phyloP scores from a whole-genome alignment of 2,329 filamentous ascomycete genomes.

The Cytospora piceicola region DNA sequence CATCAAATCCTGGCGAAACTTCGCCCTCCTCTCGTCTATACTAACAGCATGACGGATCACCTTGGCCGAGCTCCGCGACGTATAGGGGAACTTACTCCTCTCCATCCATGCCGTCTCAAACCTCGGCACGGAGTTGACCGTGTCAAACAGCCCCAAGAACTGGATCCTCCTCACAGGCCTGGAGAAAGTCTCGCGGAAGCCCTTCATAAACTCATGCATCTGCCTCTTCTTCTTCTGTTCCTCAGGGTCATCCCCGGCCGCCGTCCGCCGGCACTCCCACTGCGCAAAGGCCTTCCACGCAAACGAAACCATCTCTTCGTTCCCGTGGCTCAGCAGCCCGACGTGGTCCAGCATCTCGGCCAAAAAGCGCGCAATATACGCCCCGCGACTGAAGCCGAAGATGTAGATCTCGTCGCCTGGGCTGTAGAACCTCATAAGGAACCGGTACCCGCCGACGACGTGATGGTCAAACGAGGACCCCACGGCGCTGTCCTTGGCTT shows the following conservation, averaged over 20 bases:
- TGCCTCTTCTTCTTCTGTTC: constrained; percentile 55
- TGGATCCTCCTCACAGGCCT: constrained; percentile 73
- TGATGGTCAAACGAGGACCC: constrained; percentile 82
- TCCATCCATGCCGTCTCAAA: constrained; percentile 82
- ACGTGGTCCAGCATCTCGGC: constrained; percentile 87
- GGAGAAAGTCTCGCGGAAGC: constrained; percentile 80
- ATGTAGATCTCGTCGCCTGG: constrained; percentile 69
- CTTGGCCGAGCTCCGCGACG: constrained; percentile 58
- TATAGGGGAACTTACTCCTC: constrained; percentile 75
- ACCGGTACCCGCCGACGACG: constrained; percentile 81
- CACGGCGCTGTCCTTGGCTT: constrained; percentile 78
- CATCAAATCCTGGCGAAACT: constrained; percentile 72
- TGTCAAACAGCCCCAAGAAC: constrained; percentile 81
- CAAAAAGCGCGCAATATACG: constrained; percentile 74
- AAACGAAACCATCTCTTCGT: constrained; percentile 83
- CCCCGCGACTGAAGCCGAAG: constrained; percentile 74
- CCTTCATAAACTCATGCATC: constrained; percentile 76
- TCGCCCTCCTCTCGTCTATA: constrained; percentile 72
- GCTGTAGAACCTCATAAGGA: constrained; percentile 74
- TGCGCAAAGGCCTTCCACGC: constrained; percentile 81
- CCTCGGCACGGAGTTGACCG: constrained; percentile 76
- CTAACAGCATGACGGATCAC: constrained; percentile 71
- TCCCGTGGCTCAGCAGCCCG: constrained; percentile 77
- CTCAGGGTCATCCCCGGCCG: constrained; percentile 48
- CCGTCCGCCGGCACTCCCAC: constrained; percentile 65